These are phyloP conservation scores for Hippophae gyantsensis DNA, from an alignment of 306 rosid genomes.

Conservation along the genomic window DNA sequence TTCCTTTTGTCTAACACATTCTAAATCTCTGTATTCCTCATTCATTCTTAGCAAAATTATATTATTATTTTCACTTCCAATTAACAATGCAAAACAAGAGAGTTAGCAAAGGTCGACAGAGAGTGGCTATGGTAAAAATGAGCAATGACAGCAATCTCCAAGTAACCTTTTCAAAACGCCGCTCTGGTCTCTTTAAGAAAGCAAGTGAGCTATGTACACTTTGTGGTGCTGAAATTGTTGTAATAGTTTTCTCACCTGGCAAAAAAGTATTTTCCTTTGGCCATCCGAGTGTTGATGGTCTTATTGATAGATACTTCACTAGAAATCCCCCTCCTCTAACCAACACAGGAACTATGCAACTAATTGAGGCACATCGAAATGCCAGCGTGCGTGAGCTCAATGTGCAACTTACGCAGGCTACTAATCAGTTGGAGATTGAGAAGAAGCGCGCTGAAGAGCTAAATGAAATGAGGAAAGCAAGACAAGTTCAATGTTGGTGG, in stretches of 20 bases:
- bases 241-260: slow-evolving; percentile 46
- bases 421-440: slow-evolving; percentile 19
- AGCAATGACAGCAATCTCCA: slow-evolving; percentile 41
- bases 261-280: slow-evolving; percentile 52
- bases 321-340: slow-evolving; percentile 9
- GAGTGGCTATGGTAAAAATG: slow-evolving; percentile 43
- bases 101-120: slow-evolving; percentile 40
- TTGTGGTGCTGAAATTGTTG: slow-evolving; percentile 41
- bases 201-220: slow-evolving; percentile 50
- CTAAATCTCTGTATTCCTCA: too few species aligned
- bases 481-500: slow-evolving; percentile 21
- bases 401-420: slow-evolving; percentile 11
- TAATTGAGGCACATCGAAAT: slow-evolving; percentile 21
- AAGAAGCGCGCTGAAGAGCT: slow-evolving; percentile 21
- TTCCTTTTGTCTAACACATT: too few species aligned
- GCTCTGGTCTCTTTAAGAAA: slow-evolving; percentile 50
- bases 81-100: slow-evolving; percentile 19
- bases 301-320: slow-evolving; percentile 22
- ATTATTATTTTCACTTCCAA: not conserved
- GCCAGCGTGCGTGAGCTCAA: slow-evolving; percentile 25
- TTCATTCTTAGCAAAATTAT: not conserved
- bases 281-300: slow-evolving; percentile 32
- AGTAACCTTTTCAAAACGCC: slow-evolving; percentile 59
- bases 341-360: slow-evolving; percentile 21
- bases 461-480: slow-evolving; percentile 5